Evolutionary conservation across 108 stramenopile species (phyloP), one percentile per base, ranked within the genome.

Genomic region (Aurantiochytrium sp.): DNA sequence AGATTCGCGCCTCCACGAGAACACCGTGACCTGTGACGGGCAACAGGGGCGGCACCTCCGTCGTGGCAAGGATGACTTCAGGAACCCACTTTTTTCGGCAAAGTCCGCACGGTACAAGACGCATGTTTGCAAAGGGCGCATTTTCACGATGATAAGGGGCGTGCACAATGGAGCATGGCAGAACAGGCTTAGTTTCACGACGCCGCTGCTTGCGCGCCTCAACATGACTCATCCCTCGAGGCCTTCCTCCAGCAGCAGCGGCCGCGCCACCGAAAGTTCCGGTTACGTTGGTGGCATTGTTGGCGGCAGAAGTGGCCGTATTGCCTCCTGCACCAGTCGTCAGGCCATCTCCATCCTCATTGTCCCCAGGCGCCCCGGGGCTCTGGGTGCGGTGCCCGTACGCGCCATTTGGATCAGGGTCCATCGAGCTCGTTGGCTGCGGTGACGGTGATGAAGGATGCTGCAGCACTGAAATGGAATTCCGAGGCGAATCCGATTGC

Each of bases 21-120:
- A 95, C 95, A 14, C 98, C 98, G 55, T 95, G 89, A 3, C 98
- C 98, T 29, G 97, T 91, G 44, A 98, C 93, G 6, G 96, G 96
- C 44, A 99, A 88, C 43, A 94, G 88, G 49, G 93, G 88, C 21
- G 96, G 96, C 58, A 95, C 94, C 90, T 96, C 96, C 5, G 90
- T 88, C 5, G 96, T 95, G 12, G 94, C 88, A 6, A 96, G 91
- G 5, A 96, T 93, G 18, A 94, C 94, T 90, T 98, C 96, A 21
- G 96, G 96, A 23, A 99, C 98, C 98, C 98, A 99, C 88, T 98
- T 97, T 87, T 97, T 96, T 0, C 97, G 95, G 88, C 99, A 99
- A 47, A 95, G 71, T 18, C 96, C 76, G 88, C 98, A 98, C 18
- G 97, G 98, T 23, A 97, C 96, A 16, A 99, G 90, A 53, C 98